Conservation (phyloP, 352 stramenopile species). For the Halophytophthora polymorphica region DNA sequence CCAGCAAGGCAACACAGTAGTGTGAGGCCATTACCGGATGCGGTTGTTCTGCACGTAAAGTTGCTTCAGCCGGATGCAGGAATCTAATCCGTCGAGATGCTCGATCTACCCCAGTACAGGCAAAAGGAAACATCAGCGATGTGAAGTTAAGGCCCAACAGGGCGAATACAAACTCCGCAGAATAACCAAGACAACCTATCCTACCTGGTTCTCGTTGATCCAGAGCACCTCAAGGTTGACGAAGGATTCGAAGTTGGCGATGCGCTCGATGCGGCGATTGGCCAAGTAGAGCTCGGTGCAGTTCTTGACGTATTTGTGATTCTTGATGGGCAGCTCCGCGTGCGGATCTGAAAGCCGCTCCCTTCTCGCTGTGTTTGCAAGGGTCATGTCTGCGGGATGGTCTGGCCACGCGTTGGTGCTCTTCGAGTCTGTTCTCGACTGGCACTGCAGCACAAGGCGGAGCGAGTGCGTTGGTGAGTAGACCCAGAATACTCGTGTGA, state of each 20-base stretch:
- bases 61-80: conserved; percentile 86
- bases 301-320: conserved; percentile 90
- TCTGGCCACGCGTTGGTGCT: no score
- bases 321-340: conserved; percentile 80
- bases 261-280: conserved; percentile 68
- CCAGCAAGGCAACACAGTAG: not conserved
- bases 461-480: no score
- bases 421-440: no score
- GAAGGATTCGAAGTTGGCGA: conserved; percentile 85
- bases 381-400: no score
- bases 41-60: conserved; percentile 88
- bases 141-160: not conserved
- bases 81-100: conserved; percentile 63
- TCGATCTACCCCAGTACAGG: conserved; percentile 59
- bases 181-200: not conserved
- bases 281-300: conserved; percentile 86
- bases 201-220: conserved; percentile 85
- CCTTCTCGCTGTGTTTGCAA: conserved; percentile 10
- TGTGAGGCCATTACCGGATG: conserved; percentile 50
- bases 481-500: no score
- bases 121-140: not conserved
- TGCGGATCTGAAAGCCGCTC: conserved; percentile 60
- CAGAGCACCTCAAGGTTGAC: conserved; percentile 89
- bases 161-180: not conserved
- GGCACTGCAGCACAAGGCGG: no score